Percentiles rank a stretch among this genome's conserved stretches.
These are phyloP conservation scores for Epichloe uncinata DNA, from an alignment of 2,329 filamentous ascomycete species.

Conservation along the genomic window DNA sequence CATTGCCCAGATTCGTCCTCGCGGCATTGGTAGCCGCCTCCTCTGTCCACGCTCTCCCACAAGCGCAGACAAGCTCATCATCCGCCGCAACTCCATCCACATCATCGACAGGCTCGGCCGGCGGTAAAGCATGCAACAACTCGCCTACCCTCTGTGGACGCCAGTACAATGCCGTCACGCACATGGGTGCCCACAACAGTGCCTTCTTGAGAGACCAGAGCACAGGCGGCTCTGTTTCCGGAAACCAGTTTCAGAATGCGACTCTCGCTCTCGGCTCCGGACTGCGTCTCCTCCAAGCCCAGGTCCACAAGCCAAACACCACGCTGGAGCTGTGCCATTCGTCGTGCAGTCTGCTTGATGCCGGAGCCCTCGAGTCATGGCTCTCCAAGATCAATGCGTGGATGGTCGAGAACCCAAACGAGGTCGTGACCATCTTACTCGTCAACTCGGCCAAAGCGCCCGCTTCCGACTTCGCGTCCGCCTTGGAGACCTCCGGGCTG, in stretches of 20 bases:
- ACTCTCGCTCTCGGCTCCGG: conserved; percentile 58
- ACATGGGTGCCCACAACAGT: conserved; percentile 65
- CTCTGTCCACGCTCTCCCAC: conserved; percentile 14
- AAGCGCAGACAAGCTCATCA: conserved; percentile 7
- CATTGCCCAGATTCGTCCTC: conserved; percentile 11
- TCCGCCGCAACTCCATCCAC: conserved; percentile 4
- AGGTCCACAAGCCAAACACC: conserved; percentile 51
- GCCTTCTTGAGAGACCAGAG: conserved; percentile 54
- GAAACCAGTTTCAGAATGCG: conserved; percentile 64
- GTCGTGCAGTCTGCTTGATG: conserved; percentile 53
- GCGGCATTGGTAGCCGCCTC: conserved; percentile 11
- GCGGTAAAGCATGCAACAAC: conserved; percentile 57
- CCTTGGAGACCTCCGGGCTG: conserved; percentile 46
- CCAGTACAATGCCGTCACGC: conserved; percentile 62
- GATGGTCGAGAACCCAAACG: conserved; percentile 57
- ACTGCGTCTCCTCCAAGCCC: conserved; percentile 56
- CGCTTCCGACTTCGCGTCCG: conserved; percentile 38
- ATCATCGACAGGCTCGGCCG: conserved; percentile 8
- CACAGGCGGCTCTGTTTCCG: conserved; percentile 48
- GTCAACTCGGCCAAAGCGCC: conserved; percentile 54
- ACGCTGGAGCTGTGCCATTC: conserved; percentile 59
- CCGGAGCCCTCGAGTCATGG: conserved; percentile 52
- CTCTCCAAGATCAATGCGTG: conserved; percentile 50
- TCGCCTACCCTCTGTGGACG: conserved; percentile 59
- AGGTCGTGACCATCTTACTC: conserved; percentile 62